phyloP scores from a whole-genome alignment of 768 basidiomycete species.

The Tricholoma hemisulphureum region DNA sequence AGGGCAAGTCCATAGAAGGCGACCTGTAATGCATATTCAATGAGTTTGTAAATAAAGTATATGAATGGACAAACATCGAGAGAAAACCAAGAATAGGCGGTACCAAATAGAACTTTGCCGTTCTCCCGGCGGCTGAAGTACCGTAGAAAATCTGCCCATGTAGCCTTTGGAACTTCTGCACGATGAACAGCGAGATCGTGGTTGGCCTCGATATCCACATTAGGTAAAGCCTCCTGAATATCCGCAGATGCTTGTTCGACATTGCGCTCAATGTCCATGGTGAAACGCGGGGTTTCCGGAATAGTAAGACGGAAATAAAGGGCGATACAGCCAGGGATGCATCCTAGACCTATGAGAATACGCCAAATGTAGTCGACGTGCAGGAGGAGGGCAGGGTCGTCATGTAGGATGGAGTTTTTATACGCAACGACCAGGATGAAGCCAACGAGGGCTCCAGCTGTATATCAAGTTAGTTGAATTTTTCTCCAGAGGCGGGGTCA shows the following conservation, averaged over 20 bases:
- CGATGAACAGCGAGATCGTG: slow-evolving; percentile 58
- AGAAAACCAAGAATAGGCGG: slow-evolving; percentile 86
- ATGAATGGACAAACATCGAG: slow-evolving; percentile 55
- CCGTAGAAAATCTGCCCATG: slow-evolving; percentile 59
- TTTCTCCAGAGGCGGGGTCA: background rate
- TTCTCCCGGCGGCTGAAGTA: slow-evolving; percentile 78
- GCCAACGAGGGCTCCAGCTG: slow-evolving; percentile 66
- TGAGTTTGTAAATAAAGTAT: background rate
- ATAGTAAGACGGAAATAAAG: slow-evolving; percentile 93
- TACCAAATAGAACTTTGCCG: slow-evolving; percentile 76
- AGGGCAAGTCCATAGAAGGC: slow-evolving; percentile 89
- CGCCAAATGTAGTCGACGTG: slow-evolving; percentile 83
- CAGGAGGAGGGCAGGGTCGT: slow-evolving; percentile 31
- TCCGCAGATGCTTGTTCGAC: slow-evolving; percentile 71
- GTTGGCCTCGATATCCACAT: slow-evolving; percentile 46
- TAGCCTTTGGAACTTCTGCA: slow-evolving; percentile 67
- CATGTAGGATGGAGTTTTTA: slow-evolving; percentile 53
- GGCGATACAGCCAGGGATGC: slow-evolving; percentile 74
- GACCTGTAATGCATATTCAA: slow-evolving; percentile 41
- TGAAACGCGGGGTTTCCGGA: slow-evolving; percentile 87
- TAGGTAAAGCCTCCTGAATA: slow-evolving; percentile 63
- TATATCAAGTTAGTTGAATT: background rate
- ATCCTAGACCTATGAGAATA: slow-evolving; percentile 84
- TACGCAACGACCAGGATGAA: slow-evolving; percentile 64
- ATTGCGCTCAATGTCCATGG: slow-evolving; percentile 90